These are phyloP conservation scores for Helotiales sp. DNA, from an alignment of 2,329 filamentous ascomycete genomes.

Conservation along the genomic window DNA sequence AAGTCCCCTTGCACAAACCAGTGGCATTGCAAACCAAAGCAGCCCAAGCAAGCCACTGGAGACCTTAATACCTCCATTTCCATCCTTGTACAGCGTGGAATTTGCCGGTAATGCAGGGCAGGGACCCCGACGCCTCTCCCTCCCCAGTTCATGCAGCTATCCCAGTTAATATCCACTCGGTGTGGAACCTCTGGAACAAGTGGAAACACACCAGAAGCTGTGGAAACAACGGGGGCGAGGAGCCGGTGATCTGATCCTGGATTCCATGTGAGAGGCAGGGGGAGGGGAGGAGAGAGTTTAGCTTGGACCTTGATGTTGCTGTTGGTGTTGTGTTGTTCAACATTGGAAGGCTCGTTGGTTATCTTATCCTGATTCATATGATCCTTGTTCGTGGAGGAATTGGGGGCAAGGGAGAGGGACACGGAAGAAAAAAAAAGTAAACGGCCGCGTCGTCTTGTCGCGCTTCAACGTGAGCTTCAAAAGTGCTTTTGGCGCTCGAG, in stretches of 20 bases:
- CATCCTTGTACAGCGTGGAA: background rate
- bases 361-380: background rate
- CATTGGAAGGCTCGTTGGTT: background rate
- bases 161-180: background rate
- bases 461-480: background rate
- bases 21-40: background rate
- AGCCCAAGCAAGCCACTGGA: background rate
- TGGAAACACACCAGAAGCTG: slow-evolving; percentile 14
- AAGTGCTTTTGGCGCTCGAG: background rate
- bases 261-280: slow-evolving; percentile 5
- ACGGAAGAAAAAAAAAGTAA: background rate
- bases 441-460: background rate
- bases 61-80: background rate
- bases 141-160: background rate
- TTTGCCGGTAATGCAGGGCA: slow-evolving; percentile 5
- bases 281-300: background rate
- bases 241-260: background rate
- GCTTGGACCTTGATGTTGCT: background rate
- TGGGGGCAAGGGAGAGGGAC: no score
- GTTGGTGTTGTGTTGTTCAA: background rate
- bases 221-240: slow-evolving; percentile 3
- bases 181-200: slow-evolving; percentile 4
- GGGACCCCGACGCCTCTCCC: background rate
- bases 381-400: background rate
- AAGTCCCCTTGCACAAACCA: background rate